Percentiles rank a stretch among this genome's conserved stretches.
phyloP scores from a whole-genome alignment of 108 stramenopile genomes.

The Skeletonema costatum region DNA sequence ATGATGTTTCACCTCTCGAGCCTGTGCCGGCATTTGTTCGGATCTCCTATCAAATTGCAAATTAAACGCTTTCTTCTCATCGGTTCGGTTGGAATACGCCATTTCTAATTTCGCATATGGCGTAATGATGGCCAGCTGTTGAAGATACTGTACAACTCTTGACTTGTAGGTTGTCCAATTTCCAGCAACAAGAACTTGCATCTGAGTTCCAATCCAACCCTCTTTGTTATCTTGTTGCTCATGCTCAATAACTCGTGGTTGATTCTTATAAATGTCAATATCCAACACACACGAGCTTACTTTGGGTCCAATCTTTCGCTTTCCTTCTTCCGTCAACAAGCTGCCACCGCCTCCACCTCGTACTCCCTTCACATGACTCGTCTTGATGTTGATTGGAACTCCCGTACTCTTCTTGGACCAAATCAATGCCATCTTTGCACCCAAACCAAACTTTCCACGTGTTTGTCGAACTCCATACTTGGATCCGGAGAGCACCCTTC shows the following conservation, averaged over 20 bases:
- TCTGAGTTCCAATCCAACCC: slow-evolving; percentile 83
- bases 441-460: slow-evolving; percentile 96
- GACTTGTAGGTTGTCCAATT: slow-evolving; percentile 93
- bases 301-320: slow-evolving; percentile 33
- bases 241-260: slow-evolving; percentile 83
- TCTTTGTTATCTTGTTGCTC: slow-evolving; percentile 65
- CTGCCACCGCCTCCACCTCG: slow-evolving; percentile 15
- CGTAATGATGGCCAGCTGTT: slow-evolving; percentile 96
- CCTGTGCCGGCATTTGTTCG: slow-evolving; percentile 92
- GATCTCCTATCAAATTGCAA: slow-evolving; percentile 77
- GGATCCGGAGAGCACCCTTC: slow-evolving; percentile 89
- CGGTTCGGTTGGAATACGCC: slow-evolving; percentile 61
- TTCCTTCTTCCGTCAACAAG: slow-evolving; percentile 36
- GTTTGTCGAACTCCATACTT: slow-evolving; percentile 98
- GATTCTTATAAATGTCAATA: slow-evolving; percentile 95
- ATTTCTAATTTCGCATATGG: slow-evolving; percentile 90
- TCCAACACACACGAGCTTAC: slow-evolving; percentile 86
- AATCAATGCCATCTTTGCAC: slow-evolving; percentile 98
- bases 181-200: slow-evolving; percentile 89
- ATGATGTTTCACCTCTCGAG: slow-evolving; percentile 93
- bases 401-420: slow-evolving; percentile 96
- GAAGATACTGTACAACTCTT: slow-evolving; percentile 89
- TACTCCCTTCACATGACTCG: slow-evolving; percentile 48
- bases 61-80: slow-evolving; percentile 65
- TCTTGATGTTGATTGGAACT: slow-evolving; percentile 83